Evolutionary conservation across 495 filamentous ascomycete genomes (phyloP), one percentile per base, ranked within the genome.

Genomic region (Extremus antarcticus): DNA sequence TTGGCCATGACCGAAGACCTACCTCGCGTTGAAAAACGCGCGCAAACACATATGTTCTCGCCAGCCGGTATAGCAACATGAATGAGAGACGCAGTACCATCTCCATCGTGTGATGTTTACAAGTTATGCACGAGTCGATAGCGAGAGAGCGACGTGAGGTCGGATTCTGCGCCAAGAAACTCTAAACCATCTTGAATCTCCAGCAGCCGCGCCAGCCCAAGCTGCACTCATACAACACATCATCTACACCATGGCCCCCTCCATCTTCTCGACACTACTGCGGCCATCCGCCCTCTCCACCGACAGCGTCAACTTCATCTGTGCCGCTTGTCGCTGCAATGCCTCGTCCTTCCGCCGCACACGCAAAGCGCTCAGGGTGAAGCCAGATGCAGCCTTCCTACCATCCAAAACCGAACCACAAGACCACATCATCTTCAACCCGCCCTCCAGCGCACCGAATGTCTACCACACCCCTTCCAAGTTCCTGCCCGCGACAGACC

Each of bases 371-470:
- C 79, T 90, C 57, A 80, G 80, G 57, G 76, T 90, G 61, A 80
- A 83, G 53, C 84, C 84, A 23, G 83, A 89, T 70, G 74, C 79
- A 11, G 84, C 85, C 51, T 91, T 88, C 71, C 32, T 43, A 2
- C 65, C 77, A 10, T 59, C 69, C 32, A 60, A 63, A 1, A 56
- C 61, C 29, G 64, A 72, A 23, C 69, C 77, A 40, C 63, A 70
- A 54, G 74, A 83, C 59, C 77, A 87, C 61, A 87, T 97, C 68
- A 82, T 98, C 71, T 90, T 85, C 83, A 97, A 96, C 72, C 92
- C 92, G 41, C 92, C 92, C 7, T 84, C 90, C n/a, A 81, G 87
- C 29, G 78, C 80, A 0, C 79, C 94, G 1, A 86, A 81, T 19
- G 83, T 90, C 32, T 87, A 84, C 68, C 80, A 94, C 67, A 98